These are phyloP conservation scores for Alternaria infectoria DNA, from an alignment of 2,329 filamentous ascomycete genomes.

Conservation along the genomic window DNA sequence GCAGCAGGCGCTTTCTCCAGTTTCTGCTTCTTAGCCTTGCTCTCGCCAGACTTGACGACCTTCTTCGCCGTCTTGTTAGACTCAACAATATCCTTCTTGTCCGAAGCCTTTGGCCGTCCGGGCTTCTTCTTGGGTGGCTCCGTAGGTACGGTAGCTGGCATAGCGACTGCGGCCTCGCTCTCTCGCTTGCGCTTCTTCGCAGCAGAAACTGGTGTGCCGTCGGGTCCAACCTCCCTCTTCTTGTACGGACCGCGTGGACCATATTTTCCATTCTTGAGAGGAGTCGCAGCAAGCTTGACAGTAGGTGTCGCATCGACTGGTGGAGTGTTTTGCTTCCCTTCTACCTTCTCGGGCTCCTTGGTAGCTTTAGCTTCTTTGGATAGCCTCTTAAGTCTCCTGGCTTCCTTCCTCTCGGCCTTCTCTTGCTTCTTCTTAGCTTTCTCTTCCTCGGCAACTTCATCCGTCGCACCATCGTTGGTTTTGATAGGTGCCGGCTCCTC, in stretches of 20 bases:
- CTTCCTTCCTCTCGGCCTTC: conserved; percentile 12
- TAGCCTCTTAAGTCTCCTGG: conserved; percentile 2
- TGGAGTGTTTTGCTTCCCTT: neutral
- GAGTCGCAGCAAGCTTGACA: neutral
- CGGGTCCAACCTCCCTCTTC: conserved; percentile 4
- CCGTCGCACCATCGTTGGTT: neutral
- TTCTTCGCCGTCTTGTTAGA: neutral
- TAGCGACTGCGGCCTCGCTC: neutral
- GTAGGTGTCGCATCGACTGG: conserved; percentile 3
- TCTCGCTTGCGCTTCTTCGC: conserved; percentile 28
- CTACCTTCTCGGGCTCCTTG: neutral
- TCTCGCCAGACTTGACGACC: neutral
- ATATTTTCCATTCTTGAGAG: conserved; percentile 9
- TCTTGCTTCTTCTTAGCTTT: conserved; percentile 2
- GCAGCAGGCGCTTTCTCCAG: neutral
- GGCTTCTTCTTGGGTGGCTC: conserved; percentile 3
- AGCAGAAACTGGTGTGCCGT: conserved; percentile 4
- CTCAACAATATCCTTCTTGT: neutral
- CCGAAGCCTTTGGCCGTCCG: neutral
- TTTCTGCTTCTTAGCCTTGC: conserved; percentile 2
- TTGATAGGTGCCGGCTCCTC: conserved; percentile 1
- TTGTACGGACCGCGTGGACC: conserved; percentile 6
- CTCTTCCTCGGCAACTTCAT: neutral
- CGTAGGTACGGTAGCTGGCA: neutral
- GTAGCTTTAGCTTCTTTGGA: neutral